These are phyloP conservation scores for Suillus paluster DNA, from an alignment of 768 basidiomycete species.

Conservation along the genomic window DNA sequence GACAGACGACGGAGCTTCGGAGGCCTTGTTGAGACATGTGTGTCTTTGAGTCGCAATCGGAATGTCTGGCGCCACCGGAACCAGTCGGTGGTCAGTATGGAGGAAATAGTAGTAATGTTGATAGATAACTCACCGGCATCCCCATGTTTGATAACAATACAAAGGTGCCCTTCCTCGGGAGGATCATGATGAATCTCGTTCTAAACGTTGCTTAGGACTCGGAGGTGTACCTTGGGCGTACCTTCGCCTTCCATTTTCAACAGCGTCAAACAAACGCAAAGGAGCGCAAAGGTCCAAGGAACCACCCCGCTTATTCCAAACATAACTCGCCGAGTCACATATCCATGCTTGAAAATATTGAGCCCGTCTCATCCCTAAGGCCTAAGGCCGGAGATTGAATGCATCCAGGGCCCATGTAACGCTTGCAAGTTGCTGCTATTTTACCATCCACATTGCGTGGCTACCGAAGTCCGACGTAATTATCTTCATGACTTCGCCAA, in stretches of 20 bases:
- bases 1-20: not conserved
- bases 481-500: too few relatives aligned
- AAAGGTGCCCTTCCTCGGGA: not conserved
- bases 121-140: not conserved
- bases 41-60: too few relatives aligned
- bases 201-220: too few relatives aligned
- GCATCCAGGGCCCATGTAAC: not conserved
- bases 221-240: too few relatives aligned
- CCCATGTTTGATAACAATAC: constrained; percentile 4
- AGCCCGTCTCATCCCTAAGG: not conserved
- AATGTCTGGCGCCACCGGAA: too few relatives aligned
- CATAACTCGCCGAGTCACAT: too few relatives aligned
- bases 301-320: too few relatives aligned
- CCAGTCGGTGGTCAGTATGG: not conserved
- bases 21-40: too few relatives aligned
- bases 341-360: not conserved
- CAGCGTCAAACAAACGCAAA: not conserved
- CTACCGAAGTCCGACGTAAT: too few relatives aligned
- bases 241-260: not conserved
- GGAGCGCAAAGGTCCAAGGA: too few relatives aligned
- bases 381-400: not conserved
- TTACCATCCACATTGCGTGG: not conserved
- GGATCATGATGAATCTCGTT: too few relatives aligned
- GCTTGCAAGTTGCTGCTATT: not conserved
- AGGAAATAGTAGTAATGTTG: not conserved